Base-by-base conservation (phyloP, 345 rosid genomes). In the Schrenkiella parvula region DNA sequence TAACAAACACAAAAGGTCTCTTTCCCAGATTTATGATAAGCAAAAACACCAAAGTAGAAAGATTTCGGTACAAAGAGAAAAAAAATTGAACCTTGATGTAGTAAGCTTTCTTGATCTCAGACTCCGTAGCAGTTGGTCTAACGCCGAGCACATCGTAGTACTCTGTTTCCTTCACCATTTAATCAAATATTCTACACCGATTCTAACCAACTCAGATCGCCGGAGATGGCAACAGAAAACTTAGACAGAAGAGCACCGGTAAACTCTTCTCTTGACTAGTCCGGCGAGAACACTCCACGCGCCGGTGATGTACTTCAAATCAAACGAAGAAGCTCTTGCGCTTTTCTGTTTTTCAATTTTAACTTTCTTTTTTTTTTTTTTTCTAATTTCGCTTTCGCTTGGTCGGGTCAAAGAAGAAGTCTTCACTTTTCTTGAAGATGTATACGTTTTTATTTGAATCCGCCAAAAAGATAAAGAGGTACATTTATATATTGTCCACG, bases 61-160 rank as follows among this genome's bases (percentile, higher is more conserved):
- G 26, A 42, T 26, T 17, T n/a, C n/a, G n/a, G n/a, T n/a, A n/a
- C n/a, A 14, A 66, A 59, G 56, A 56, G 37, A 35, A 65, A 55
- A 32, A 6, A 37, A 43, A 54, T 13, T 0, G 0, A 65, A 91
- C 99, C 99, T 88, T 95, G 60, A 88, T 81, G 81, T 91, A 95
- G 67, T 91, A 95, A 72, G 97, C 99, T 79, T 91, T 95, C 83
- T 91, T 95, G 75, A 95, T 95, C 84, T 91, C 99, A 53, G 96
- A 78, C 67, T 95, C 99, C 0, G 95, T 79, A 76, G 97, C 97
- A 47, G 86, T 78, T 61, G 99, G 97, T 75, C 78, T 89, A 77
- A 95, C 96, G 37, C 92, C 99, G 1, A 95, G 92, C 55, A 88
- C 95, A 67, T 95, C 99, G 76, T 95, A 95, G 74, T 82, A 95